Evolutionary conservation across 2,329 filamentous ascomycete species (phyloP), one percentile per base, ranked within the genome.

Genomic region (Aspergillus latus): DNA sequence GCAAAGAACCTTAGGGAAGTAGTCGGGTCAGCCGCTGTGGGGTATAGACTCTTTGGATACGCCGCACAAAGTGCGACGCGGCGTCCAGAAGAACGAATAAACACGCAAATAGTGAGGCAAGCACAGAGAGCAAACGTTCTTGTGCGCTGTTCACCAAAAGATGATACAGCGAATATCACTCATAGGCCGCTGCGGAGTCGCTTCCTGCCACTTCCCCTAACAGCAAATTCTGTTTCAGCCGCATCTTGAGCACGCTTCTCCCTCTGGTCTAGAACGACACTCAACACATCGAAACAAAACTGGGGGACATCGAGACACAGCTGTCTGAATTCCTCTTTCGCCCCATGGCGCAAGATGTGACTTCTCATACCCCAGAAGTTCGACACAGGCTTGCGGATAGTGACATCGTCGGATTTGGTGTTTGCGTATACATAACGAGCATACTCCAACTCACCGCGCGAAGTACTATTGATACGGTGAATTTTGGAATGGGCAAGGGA

Each of bases 251-350:
- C 63, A 26, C 69, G 64, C 66, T 76, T 78, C 58, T 79, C 76
- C 58, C 74, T 76, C 39, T 74, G 70, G 59, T 79, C 76, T 36
- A 80, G 64, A 26, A 78, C 72, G 30, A 78, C 66, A 26, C 85
- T 92, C 58, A 97, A 84, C 54, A 97, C 89, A 73, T 97, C 92
- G 78, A 92, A 97, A 68, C 89, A 89, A 71, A 97, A 97, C 70
- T 95, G 88, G 15, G 92, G 92, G 71, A 87, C 92, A 76, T 96
- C 89, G 71, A 96, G 77, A 76, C 92, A 96, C 74, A 96, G 84
- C 45, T 82, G 74, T 72, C 87, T 86, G 83, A 96, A 96, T 75
- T 95, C 90, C 5, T 84, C 82, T 74, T 95, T 90, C 37, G 92
- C 90, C 74, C 96, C 90, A 74, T 92, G 83, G 15, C 92, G 88